phyloP scores from a whole-genome alignment of 1,284 basidiomycete genomes.

The Pseudozyma tsukubaensis region DNA sequence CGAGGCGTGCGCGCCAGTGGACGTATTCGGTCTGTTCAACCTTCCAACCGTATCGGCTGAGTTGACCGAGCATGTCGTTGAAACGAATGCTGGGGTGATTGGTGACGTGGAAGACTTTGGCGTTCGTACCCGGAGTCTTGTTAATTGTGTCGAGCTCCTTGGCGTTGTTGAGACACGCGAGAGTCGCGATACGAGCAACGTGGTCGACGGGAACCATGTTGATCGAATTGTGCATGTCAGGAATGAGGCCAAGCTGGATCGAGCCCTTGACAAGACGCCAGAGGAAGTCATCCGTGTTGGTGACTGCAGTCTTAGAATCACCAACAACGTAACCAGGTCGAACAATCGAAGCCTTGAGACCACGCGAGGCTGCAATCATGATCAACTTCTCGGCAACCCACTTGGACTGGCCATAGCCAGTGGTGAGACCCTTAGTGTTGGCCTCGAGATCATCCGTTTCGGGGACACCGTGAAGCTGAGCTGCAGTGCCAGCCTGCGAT shows the following conservation, averaged over 20 bases:
- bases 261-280: slow-evolving; percentile 99
- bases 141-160: slow-evolving; percentile 28
- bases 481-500: slow-evolving; percentile 20
- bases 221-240: slow-evolving; percentile 97
- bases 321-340: slow-evolving; percentile 97
- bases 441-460: slow-evolving; percentile 93
- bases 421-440: slow-evolving; percentile 80
- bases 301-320: slow-evolving; percentile 82
- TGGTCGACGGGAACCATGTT: slow-evolving; percentile 99
- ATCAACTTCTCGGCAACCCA: slow-evolving; percentile 97
- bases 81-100: slow-evolving; percentile 88
- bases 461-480: slow-evolving; percentile 76
- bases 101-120: slow-evolving; percentile 87
- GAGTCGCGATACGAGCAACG: slow-evolving; percentile 83
- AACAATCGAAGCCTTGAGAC: slow-evolving; percentile 87
- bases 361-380: slow-evolving; percentile 87
- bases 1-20: slow-evolving; percentile 88
- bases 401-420: slow-evolving; percentile 96
- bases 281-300: slow-evolving; percentile 99
- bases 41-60: slow-evolving; percentile 83
- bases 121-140: slow-evolving; percentile 73
- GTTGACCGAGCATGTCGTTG: slow-evolving; percentile 84
- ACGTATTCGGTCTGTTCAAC: slow-evolving; percentile 87
- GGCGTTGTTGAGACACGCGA: slow-evolving; percentile 57
- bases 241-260: slow-evolving; percentile 91